phyloP scores from a whole-genome alignment of 129 eudicot species.

The Flaveria robusta region DNA sequence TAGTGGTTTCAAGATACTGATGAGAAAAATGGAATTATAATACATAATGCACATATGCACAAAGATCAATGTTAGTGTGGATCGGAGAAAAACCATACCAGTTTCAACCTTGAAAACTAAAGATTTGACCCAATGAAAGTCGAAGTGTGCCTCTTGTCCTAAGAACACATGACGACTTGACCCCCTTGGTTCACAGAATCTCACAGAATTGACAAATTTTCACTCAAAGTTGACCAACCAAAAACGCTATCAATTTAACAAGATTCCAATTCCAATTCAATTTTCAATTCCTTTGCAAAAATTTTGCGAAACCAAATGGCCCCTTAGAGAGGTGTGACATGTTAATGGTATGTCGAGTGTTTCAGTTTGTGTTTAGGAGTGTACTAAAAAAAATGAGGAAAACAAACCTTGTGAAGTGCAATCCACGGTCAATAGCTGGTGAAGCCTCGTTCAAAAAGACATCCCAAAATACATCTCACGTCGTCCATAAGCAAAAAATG shows the following conservation, averaged over 20 bases:
- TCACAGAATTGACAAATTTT: too few relatives aligned
- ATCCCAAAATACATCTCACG: conserved; percentile 95
- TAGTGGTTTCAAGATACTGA: not conserved
- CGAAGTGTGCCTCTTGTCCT: conserved; percentile 13
- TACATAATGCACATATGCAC: not conserved
- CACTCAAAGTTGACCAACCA: too few relatives aligned
- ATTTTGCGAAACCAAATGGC: too few relatives aligned
- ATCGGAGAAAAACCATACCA: not conserved
- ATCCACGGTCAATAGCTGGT: conserved; percentile 90
- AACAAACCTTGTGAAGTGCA: conserved; percentile 92
- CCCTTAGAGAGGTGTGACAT: not conserved
- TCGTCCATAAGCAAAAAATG: conserved; percentile 87
- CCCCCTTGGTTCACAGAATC: too few relatives aligned
- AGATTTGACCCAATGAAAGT: conserved; percentile 19
- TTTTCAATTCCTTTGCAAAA: too few relatives aligned
- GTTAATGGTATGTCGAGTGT: not conserved
- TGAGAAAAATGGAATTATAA: not conserved
- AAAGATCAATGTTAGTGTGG: not conserved
- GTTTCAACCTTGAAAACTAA: not conserved
- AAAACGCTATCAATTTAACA: too few relatives aligned
- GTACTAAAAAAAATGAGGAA: conserved; percentile 15
- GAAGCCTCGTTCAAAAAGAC: conserved; percentile 81
- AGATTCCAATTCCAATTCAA: too few relatives aligned
- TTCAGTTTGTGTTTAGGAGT: not conserved
- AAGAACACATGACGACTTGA: too few relatives aligned